phyloP scores from a whole-genome alignment of 371 early-diverging fungal genomes.

The Agmasoma carcini region DNA sequence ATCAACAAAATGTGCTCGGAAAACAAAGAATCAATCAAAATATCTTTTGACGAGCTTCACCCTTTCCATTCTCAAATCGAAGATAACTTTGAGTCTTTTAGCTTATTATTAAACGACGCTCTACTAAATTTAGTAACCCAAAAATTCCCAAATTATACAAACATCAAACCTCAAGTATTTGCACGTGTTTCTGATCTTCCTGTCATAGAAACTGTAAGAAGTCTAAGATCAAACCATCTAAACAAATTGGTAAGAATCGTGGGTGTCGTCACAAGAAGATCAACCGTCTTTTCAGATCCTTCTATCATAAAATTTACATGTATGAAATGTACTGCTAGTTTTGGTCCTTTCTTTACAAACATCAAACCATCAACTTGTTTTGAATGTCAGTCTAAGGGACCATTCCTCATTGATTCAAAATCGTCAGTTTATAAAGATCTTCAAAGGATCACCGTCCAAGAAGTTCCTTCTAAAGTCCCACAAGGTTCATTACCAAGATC shows the following conservation, averaged over 20 bases:
- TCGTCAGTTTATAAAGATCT: constrained; percentile 91
- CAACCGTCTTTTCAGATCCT: constrained; percentile 81
- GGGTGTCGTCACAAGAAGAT: constrained; percentile 85
- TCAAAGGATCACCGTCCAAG: constrained; percentile 88
- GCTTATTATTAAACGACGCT: constrained; percentile 70
- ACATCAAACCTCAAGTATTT: constrained; percentile 71
- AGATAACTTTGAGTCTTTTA: constrained; percentile 16
- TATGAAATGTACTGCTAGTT: constrained; percentile 71
- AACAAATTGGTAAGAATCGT: constrained; percentile 75
- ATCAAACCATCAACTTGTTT: constrained; percentile 71
- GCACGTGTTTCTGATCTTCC: constrained; percentile 81
- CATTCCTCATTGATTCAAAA: constrained; percentile 65
- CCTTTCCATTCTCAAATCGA: constrained; percentile 15
- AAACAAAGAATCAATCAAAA: constrained; percentile 46
- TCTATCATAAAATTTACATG: constrained; percentile 91
- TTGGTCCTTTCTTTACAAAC: constrained; percentile 87
- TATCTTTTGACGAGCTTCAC: constrained; percentile 37
- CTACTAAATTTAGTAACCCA: constrained; percentile 69
- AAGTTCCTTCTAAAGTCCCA: constrained; percentile 86
- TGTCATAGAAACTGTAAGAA: constrained; percentile 65
- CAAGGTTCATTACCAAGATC: constrained; percentile 86
- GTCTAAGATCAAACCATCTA: constrained; percentile 68
- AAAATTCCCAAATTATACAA: constrained; percentile 75
- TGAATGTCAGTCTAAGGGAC: constrained; percentile 78
- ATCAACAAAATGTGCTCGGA: constrained; percentile 52